Evolutionary conservation across 1,139 yeast species (phyloP), one percentile per base, ranked within the genome.

Genomic region (Taiozyma sp.): DNA sequence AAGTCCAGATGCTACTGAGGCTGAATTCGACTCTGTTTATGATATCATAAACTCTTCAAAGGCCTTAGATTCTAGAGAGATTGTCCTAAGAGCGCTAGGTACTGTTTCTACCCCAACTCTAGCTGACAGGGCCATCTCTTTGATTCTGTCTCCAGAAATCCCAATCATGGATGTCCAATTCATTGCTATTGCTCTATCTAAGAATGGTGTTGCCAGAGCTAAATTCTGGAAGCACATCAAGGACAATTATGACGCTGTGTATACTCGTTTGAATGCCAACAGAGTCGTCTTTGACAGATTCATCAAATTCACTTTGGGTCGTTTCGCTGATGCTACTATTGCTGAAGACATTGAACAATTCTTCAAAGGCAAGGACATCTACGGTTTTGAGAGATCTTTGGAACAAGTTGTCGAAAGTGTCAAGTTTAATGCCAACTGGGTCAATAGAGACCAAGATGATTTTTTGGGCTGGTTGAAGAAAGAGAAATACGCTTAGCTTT

Each of bases 161-260:
- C 87, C 88, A n/a, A 78, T 78, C 45, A 88, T 87, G 88, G 90
- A 87, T 64, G 74, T 81, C 28, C 87, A 83, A 62, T 83, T 78
- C 62, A 46, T 62, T 30, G 58, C 82, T 2, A 69, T 69, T 16
- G 71, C 83, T 22, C 69, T 86, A 46, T 75, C 84, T 9, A 63
- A 70, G 16, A 87, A 85, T 64, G 65, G 76, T 10, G 64, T 62
- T 4, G 74, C 83, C 1, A 79, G 84, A 51, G 70, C 70, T 49
- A 60, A 61, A 30, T 76, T 83, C 59, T 83, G 90, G 87, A 60
- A 69, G 2, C 85, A 71, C 60, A 72, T 87, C 66, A 74, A 78
- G 59, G 65, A 65, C 4, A 78, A 85, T 63, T 86, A 84, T 72
- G 72, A 68, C 38, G 68, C 61, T 8, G 67, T 84, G 49, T 73